Conservation (phyloP, 129 eudicot genomes). For the Apium graveolens region DNA sequence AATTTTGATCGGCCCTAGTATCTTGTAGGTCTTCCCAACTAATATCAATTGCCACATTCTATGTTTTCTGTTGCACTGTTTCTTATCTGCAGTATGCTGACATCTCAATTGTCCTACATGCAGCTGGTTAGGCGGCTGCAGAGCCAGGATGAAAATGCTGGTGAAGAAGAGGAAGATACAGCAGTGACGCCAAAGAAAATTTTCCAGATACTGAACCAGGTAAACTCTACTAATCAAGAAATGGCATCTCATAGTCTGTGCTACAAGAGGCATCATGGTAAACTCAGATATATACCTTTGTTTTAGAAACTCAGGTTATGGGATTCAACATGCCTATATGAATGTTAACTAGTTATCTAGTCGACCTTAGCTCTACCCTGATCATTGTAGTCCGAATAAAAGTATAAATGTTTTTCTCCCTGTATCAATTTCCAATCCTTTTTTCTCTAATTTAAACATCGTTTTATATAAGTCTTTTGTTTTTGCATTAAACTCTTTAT, state of each 20-base stretch:
- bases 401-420: neutral
- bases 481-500: neutral
- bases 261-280: neutral
- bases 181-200: slow-evolving; percentile 74
- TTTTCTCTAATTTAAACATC: neutral
- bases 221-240: slow-evolving; percentile 9
- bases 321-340: too few species aligned
- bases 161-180: slow-evolving; percentile 60
- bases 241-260: slow-evolving; percentile 3
- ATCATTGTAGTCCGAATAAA: neutral
- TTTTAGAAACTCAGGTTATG: neutral
- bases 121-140: slow-evolving; percentile 87
- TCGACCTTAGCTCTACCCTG: neutral
- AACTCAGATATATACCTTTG: slow-evolving; percentile 4
- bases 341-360: neutral
- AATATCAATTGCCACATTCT: neutral
- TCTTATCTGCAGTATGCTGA: slow-evolving; percentile 2
- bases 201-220: slow-evolving; percentile 87
- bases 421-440: neutral
- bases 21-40: neutral
- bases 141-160: slow-evolving; percentile 49
- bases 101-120: neutral
- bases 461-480: neutral
- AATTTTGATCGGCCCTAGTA: neutral
- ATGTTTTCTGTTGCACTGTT: neutral